Base-by-base conservation (phyloP, 331 rosid genomes). In the Quercus lobata region DNA sequence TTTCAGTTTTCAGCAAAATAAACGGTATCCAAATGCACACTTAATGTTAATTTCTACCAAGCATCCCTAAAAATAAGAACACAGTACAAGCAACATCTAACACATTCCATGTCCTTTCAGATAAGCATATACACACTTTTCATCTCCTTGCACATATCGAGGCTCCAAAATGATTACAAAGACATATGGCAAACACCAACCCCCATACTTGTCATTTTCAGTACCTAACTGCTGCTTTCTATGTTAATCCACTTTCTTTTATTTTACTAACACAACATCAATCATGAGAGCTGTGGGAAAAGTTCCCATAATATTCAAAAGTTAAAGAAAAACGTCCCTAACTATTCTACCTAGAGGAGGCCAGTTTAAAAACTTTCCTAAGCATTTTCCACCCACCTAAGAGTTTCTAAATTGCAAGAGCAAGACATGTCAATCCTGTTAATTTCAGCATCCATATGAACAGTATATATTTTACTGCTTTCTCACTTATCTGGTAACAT, bases 61-160 rank as follows among this genome's bases (percentile, higher is more conserved):
- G 74, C 73, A 46, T 72, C 41, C 75, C 57, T 35, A 46, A 56
- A 69, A 71, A 65, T 71, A 17, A 44, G 78, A 86, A 46, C 21
- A 81, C 27, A 34, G 54, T 3, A 61, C 24, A 37, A 58, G 58
- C 72, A 78, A 61, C 46, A 46, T 30, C 72, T 5, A 11, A 78
- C 69, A 7, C 4, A 8, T 61, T 72, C 74, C 11, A 57, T 5
- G 29, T 71, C 16, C 16, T 62, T 27, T 18, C n/a, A 34, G 8
- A 68, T 8, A 68, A 68, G 52, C 18, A 68, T 34, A 65, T 9
- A 19, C 2, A 35, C 72, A 68, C 53, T 27, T 29, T 27, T 27
- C 41, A 62, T 62, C 37, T 27, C 19, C 49, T 68, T 68, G 24
- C 24, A 35, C 72, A 32, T 34, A 68, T 68, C 2, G n/a, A 34